Percentiles rank a stretch among this genome's conserved stretches.
Conservation (phyloP, 2,329 filamentous ascomycete genomes). For the Neopestalotiopsis rosae region DNA sequence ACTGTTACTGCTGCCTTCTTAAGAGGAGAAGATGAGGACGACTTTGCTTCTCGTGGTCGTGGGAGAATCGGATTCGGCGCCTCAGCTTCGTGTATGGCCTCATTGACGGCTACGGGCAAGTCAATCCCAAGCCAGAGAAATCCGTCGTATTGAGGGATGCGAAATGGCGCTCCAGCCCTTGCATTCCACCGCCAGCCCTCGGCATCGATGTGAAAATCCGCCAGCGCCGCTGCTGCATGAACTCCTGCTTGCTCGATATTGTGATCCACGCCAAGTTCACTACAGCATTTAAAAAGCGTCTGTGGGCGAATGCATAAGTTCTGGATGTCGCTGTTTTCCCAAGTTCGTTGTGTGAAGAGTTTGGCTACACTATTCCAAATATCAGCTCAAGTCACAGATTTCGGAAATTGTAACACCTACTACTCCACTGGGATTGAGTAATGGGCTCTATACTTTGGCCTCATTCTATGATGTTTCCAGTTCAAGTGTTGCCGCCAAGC, state of each 20-base stretch:
- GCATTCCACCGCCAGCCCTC: conserved; percentile 34
- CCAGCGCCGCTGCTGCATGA: conserved; percentile 22
- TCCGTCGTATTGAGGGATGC: conserved; percentile 36
- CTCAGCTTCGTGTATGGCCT: conserved; percentile 29
- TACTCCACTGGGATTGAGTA: conserved; percentile 39
- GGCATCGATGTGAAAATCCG: conserved; percentile 32
- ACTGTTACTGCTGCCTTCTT: neutral
- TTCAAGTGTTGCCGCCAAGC: conserved; percentile 38
- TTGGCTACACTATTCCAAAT: conserved; percentile 26
- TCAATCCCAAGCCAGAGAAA: conserved; percentile 32
- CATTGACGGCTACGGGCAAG: conserved; percentile 31
- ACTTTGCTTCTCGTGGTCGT: neutral
- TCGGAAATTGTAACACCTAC: conserved; percentile 29
- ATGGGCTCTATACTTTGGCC: conserved; percentile 38
- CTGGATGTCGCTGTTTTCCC: neutral
- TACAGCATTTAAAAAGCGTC: neutral
- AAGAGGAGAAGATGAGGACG: neutral
- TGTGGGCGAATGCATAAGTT: neutral
- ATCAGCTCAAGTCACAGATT: conserved; percentile 4
- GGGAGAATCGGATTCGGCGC: conserved; percentile 8
- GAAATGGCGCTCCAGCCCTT: conserved; percentile 32
- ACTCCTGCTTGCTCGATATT: neutral
- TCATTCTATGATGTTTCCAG: conserved; percentile 36
- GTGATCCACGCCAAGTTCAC: neutral
- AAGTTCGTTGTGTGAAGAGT: conserved; percentile 28